Percentiles rank a stretch among this genome's conserved stretches.
phyloP scores from a whole-genome alignment of 176 grass and related monocot genomes.

The Rhynchospora pubera region DNA sequence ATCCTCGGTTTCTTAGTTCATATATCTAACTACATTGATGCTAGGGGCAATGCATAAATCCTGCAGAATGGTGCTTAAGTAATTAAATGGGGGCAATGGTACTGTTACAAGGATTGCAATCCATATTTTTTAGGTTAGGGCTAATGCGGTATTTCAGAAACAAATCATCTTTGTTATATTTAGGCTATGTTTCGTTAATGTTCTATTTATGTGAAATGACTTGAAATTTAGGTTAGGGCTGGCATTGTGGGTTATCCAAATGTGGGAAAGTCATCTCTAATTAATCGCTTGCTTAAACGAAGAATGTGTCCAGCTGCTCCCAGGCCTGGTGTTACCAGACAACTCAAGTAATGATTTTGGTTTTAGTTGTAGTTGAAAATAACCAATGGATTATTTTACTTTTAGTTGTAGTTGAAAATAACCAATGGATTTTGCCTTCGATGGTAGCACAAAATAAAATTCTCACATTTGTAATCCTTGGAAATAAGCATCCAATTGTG shows the following conservation, averaged over 20 bases:
- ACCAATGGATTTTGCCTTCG: neutral
- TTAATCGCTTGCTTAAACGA: conserved; percentile 91
- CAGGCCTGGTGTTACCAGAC: conserved; percentile 95
- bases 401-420: no score
- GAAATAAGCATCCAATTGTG: neutral
- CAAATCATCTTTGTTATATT: neutral
- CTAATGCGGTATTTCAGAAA: no score
- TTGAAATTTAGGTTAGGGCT: conserved; percentile 60
- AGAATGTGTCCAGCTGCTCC: conserved; percentile 96
- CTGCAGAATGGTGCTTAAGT: neutral
- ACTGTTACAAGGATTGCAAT: neutral
- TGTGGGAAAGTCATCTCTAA: conserved; percentile 93
- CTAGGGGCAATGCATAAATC: neutral
- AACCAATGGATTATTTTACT: no score
- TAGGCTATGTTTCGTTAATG: neutral
- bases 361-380: neutral
- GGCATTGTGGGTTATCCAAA: conserved; percentile 99
- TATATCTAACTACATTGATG: neutral
- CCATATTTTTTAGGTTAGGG: neutral
- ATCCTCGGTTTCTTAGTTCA: neutral
- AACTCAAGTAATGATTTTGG: conserved; percentile 47
- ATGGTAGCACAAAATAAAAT: neutral
- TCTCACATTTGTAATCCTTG: neutral
- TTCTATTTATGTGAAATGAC: neutral
- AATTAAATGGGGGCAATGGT: neutral